Evolutionary conservation across 1,139 yeast genomes (phyloP).

Genomic region (Saccharomyces hybrid): DNA sequence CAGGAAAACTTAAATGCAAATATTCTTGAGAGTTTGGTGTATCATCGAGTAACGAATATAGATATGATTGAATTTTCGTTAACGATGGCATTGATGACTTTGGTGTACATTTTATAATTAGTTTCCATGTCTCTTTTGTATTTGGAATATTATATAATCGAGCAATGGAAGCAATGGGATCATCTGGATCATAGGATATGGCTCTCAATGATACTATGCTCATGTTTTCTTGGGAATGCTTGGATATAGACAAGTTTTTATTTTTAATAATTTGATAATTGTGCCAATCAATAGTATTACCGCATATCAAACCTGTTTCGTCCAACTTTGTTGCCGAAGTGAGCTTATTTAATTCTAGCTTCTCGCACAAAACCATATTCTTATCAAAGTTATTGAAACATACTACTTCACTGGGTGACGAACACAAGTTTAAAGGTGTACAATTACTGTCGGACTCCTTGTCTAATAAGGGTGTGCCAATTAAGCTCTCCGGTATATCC

Average conservation of each 20-base stretch:
- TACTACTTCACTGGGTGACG: slow-evolving; percentile 30
- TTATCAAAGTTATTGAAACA: slow-evolving; percentile 57
- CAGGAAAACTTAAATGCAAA: slow-evolving; percentile 59
- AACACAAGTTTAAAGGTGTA: slow-evolving; percentile 19
- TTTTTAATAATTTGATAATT: slow-evolving; percentile 23
- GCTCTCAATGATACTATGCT: slow-evolving; percentile 35
- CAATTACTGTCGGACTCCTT: slow-evolving; percentile 14
- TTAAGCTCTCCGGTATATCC: slow-evolving; percentile 18
- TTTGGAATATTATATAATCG: slow-evolving; percentile 25
- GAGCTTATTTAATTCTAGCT: slow-evolving; percentile 74
- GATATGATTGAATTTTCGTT: not conserved
- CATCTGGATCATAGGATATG: slow-evolving; percentile 12
- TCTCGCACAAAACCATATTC: slow-evolving; percentile 65
- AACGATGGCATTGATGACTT: slow-evolving; percentile 37
- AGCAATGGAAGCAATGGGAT: slow-evolving; percentile 18
- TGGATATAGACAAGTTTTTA: slow-evolving; percentile 29
- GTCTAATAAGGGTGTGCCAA: slow-evolving; percentile 25
- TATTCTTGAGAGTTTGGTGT: not conserved
- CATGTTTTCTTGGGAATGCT: slow-evolving; percentile 47
- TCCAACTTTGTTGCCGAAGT: slow-evolving; percentile 63
- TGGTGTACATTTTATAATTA: slow-evolving; percentile 42
- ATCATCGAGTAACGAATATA: not conserved
- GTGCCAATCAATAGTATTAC: slow-evolving; percentile 58
- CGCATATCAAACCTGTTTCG: slow-evolving; percentile 50
- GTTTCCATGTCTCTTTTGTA: slow-evolving; percentile 36